Evolutionary conservation across 345 rosid genomes (phyloP), one percentile per base, ranked within the genome.

Genomic region (Moricandia moricandioides): DNA sequence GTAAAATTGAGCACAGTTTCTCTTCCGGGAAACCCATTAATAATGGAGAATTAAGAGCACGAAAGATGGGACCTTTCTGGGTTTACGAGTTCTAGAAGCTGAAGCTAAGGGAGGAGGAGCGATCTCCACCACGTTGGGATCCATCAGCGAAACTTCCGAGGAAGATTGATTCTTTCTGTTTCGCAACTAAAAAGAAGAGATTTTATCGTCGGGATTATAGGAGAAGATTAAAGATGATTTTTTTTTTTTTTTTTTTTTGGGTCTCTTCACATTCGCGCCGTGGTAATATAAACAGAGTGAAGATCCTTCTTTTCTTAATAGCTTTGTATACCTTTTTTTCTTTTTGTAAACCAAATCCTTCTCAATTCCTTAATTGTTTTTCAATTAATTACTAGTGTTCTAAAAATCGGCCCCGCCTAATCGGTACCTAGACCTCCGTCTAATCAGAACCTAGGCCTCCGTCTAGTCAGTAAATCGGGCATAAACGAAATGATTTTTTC

Each of bases 81-180:
- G 80, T 78, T 82, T 88, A 8, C 78, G 66, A 72, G 60, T 72
- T 47, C 74, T 77, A n/a, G 81, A 69, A 62, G 73, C n/a, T 37
- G 83, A 82, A 77, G 72, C 76, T 43, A 71, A 6, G 21, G 70
- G 83, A 83, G 67, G 21, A 45, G 88, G 86, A 18, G 87, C 76
- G 79, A 88, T 83, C 83, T 92, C 96, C 74, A 85, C 82, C 55
- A 90, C 89, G 45, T 88, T 91, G 2, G 91, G 85, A 69, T 90
- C 96, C 91, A 92, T 47, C 52, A 14, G n/a, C 18, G 16, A 47
- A n/a, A 47, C 14, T 47, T 47, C 64, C 56, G 7, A n/a, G 52
- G 24, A 64, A 73, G 64, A 16, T 29, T 8, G 55, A 54, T 52
- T 62, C 29, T 52, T 52, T 51, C 62, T 34, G 35, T 34, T 51